phyloP scores from a whole-genome alignment of 1,284 basidiomycete genomes.

The Ceratobasidium sp. region DNA sequence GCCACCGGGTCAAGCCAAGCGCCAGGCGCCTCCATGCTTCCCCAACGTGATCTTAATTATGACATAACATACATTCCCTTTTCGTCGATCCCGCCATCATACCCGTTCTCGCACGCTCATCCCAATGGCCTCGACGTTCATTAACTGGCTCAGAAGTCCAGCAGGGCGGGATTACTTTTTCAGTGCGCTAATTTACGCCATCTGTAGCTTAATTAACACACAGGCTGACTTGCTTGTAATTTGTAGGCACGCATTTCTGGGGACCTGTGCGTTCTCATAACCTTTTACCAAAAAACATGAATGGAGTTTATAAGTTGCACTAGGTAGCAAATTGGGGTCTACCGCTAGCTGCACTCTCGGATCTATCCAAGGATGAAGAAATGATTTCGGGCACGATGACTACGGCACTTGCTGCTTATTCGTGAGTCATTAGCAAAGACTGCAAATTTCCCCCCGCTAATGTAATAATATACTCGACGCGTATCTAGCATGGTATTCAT shows the following conservation, averaged over 20 bases:
- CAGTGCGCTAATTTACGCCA: slow-evolving; percentile 69
- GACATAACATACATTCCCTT: slow-evolving; percentile 28
- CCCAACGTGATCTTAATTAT: too few species aligned
- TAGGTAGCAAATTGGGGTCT: slow-evolving; percentile 98
- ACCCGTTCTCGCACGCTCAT: slow-evolving; percentile 3
- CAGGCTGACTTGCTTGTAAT: slow-evolving; percentile 47
- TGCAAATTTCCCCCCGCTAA: neutral
- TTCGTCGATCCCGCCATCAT: slow-evolving; percentile 26
- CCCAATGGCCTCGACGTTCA: slow-evolving; percentile 84
- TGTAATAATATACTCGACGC: neutral
- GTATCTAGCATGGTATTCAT: slow-evolving; percentile 86
- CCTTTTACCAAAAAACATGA: slow-evolving; percentile 6
- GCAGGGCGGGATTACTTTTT: slow-evolving; percentile 94
- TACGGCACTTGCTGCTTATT: slow-evolving; percentile 88
- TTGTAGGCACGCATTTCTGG: slow-evolving; percentile 93
- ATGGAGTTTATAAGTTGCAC: too few species aligned
- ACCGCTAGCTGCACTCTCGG: slow-evolving; percentile 90
- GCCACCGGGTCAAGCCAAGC: too few species aligned
- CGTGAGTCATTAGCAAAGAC: slow-evolving; percentile 71
- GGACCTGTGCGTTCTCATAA: slow-evolving; percentile 77
- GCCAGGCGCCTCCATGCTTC: neutral
- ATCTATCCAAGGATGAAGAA: slow-evolving; percentile 92
- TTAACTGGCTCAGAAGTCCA: slow-evolving; percentile 89
- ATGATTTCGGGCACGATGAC: slow-evolving; percentile 97
- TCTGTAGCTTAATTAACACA: slow-evolving; percentile 11